Evolutionary conservation across 2,329 filamentous ascomycete species (phyloP).

Genomic region (Xylariales sp.): DNA sequence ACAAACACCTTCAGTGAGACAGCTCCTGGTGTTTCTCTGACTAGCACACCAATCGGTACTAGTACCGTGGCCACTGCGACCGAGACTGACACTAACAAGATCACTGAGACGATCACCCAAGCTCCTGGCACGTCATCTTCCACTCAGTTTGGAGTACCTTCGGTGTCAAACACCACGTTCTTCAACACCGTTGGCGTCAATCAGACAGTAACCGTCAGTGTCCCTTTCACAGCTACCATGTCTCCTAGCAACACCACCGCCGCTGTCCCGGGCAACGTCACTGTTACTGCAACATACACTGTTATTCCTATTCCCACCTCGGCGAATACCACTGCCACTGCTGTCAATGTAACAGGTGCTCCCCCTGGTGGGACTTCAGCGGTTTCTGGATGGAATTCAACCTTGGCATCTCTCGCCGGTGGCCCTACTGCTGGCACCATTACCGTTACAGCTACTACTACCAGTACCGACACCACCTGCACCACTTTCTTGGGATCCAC

Average conservation of each 20-base stretch:
- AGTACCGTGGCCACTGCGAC: neutral
- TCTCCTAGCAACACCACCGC: neutral
- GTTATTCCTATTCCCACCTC: constrained; percentile 3
- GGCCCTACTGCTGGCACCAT: neutral
- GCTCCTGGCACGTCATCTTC: too few relatives aligned
- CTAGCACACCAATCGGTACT: neutral
- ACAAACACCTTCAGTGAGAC: constrained; percentile 1
- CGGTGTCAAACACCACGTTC: neutral
- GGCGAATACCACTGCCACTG: neutral
- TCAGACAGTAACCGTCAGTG: neutral
- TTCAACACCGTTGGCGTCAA: constrained; percentile 1
- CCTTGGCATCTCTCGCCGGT: neutral
- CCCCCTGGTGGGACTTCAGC: neutral
- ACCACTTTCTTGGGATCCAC: constrained; percentile 7
- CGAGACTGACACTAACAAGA: constrained; percentile 2
- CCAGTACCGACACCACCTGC: neutral
- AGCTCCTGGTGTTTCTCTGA: neutral
- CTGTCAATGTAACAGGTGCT: neutral
- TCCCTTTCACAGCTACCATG: neutral
- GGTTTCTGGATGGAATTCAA: constrained; percentile 1
- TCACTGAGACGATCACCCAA: neutral
- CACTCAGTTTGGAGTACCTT: neutral
- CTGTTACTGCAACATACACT: neutral
- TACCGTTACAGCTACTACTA: neutral
- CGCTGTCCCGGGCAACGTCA: neutral